Evolutionary conservation across 208 protist species (phyloP), one percentile per base, ranked within the genome.

Genomic region (Acanthamoeba triangularis): DNA sequence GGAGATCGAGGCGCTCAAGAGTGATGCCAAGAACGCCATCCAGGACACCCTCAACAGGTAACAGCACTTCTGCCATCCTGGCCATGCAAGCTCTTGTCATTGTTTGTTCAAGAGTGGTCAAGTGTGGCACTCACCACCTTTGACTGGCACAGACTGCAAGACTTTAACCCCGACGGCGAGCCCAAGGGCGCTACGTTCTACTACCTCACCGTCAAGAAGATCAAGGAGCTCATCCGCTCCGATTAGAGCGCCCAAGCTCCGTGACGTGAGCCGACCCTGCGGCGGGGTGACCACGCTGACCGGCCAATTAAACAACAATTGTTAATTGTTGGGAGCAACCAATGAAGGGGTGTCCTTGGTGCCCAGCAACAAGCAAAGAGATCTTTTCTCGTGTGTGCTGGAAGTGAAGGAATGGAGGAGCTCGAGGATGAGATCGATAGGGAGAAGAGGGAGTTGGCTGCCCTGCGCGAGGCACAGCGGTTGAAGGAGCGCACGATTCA

Each of bases 171-270:
- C 14, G 69, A 94, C 0, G 54, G 37, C 18, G 69, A 94, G 69
- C 13, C 74, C 30, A 94, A 85, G 52, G 23, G 35, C 8, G 30
- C 63, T 18, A 84, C 69, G 7, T 85, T 85, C 91, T 94, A 41
- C 91, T 94, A 85, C 52, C 69, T 94, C 69, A 85, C 56, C 10
- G 91, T 94, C 67, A 78, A 84, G 49, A 84, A 78, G 69, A 94
- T 94, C 91, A 94, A 94, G 72, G 91, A 94, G 6, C 44, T 94
- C 37, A 28, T 80, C 72, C 72, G 72, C 23, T 52, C 44, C 37
- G 74, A 41, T 37, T 47, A 47, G 41, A 47, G 41, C 41, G 7
- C 0, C 0, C 14, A 20, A n/a, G n/a, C n/a, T n/a, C n/a, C n/a
- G n/a, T n/a, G n/a, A 11, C 54, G 16, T 59, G 16, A 25, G 54